A percentile compares a stretch with the other conserved stretches of the same genome.
These are phyloP conservation scores for Dioscorea cayenensis DNA, from an alignment of 116 monocot species.

Conservation along the genomic window DNA sequence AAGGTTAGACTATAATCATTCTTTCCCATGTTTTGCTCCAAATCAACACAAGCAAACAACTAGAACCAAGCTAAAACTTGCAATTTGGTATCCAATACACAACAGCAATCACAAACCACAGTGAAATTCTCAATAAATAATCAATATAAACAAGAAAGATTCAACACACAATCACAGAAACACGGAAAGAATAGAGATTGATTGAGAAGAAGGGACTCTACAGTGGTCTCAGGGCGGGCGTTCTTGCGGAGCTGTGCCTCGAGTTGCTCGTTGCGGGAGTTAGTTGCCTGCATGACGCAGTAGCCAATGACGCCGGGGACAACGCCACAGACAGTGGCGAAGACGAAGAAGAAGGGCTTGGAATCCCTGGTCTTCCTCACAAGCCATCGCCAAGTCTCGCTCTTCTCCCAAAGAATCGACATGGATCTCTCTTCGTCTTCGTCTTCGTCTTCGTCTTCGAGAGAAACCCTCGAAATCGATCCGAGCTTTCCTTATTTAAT, in stretches of 20 bases:
- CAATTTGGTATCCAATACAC: too few species aligned
- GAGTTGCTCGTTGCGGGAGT: slow-evolving; percentile 74
- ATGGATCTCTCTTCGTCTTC: slow-evolving; percentile 5
- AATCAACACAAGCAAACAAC: too few species aligned
- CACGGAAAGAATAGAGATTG: neutral
- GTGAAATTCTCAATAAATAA: too few species aligned
- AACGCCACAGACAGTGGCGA: slow-evolving; percentile 77
- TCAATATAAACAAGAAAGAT: too few species aligned
- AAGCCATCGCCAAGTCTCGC: slow-evolving; percentile 76
- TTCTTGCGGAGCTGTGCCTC: slow-evolving; percentile 74
- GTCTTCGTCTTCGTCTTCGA: neutral
- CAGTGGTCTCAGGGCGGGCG: slow-evolving; percentile 70
- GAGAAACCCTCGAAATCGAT: too few species aligned
- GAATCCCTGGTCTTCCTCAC: slow-evolving; percentile 83
- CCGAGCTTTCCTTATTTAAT: too few species aligned
- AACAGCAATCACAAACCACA: too few species aligned
- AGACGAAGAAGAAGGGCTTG: slow-evolving; percentile 79
- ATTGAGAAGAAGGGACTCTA: slow-evolving; percentile 1
- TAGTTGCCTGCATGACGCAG: slow-evolving; percentile 79
- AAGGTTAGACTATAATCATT: too few species aligned
- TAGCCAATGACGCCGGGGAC: slow-evolving; percentile 76
- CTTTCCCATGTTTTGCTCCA: too few species aligned
- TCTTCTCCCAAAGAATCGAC: slow-evolving; percentile 78
- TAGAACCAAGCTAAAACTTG: too few species aligned
- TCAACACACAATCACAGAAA: neutral